Base-by-base conservation (phyloP, 768 basidiomycete genomes). In the Leccinum barrowsii region DNA sequence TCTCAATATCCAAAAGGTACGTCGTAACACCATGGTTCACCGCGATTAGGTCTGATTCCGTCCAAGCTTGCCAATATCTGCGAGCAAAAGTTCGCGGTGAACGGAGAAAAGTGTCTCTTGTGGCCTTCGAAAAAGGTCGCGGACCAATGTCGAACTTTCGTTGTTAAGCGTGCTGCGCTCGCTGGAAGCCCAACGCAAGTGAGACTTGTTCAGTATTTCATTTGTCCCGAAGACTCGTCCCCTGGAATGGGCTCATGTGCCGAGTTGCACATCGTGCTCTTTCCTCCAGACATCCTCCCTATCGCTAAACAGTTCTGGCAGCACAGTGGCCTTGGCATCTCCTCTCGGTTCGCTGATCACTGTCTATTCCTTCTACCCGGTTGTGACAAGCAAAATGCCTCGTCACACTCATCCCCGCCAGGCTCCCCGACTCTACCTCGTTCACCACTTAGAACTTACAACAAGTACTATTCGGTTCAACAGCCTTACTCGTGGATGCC, bases 301-400 rank as follows among this genome's bases (percentile, higher is more conserved):
- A 70, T 87, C 7, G 93, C 92, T 7, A 96, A 91, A 70, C 82
- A 93, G 71, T 98, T 95, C 73, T 98, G 96, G 96, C 95, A 98
- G 64, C 96, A 98, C 70, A 85, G 89, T 0, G 96, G 96, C 0
- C 76, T 89, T 58, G 94, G 95, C 1, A 86, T 99, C 42, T 93
- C 90, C 3, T 94, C 91, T 59, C 86, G 96, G 7, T 75, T 89
- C 19, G 94, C 94, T 4, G 93, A 94, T 59, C 79, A 85, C 57
- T 94, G 90, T 68, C 78, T 98, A 46, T 78, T 85, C 28, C 76
- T 92, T 65, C 78, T 94, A 2, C 82, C 85, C 0, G 15, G 54
- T 7, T 81, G 81, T 28, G 76, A 77, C 32, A 37, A 35, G n/a
- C 59, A 63, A 48, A 50, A 21, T 28, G 40, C 68, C 47, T 30